Conservation (phyloP, 108 stramenopile genomes). For the Schizochytrium sp. region DNA sequence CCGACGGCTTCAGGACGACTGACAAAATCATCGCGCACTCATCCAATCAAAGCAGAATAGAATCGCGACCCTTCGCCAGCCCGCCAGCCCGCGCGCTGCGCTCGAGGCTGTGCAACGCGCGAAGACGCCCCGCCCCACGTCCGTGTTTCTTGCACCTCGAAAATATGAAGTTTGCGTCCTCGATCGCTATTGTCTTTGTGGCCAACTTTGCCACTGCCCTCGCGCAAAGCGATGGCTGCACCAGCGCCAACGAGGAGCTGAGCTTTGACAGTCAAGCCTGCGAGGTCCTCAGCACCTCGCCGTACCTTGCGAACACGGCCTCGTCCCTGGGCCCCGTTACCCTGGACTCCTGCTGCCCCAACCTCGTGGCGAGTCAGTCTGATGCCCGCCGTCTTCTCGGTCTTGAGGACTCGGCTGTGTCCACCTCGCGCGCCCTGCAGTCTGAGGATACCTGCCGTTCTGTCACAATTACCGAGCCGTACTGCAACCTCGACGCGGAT, state of each 20-base stretch:
- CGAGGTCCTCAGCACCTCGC: neutral
- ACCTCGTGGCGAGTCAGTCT: neutral
- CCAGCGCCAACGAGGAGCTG: neutral
- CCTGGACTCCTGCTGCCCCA: neutral
- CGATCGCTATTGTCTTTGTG: neutral
- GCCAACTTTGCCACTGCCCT: neutral
- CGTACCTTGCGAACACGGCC: neutral
- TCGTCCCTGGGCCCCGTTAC: neutral
- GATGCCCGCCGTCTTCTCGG: neutral
- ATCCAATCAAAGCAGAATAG: no score
- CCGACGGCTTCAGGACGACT: no score
- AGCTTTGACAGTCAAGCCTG: neutral
- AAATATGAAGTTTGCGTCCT: neutral
- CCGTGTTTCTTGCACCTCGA: no score
- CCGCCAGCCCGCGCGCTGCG: no score
- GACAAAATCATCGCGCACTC: no score
- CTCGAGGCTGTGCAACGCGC: no score
- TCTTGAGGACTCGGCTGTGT: neutral
- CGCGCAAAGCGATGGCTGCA: neutral
- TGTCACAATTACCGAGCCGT: neutral
- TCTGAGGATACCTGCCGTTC: neutral
- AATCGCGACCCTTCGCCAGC: no score
- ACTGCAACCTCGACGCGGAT: neutral
- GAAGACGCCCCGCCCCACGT: no score
- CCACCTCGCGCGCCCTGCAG: neutral